Evolutionary conservation across 164 flowering plant species (phyloP).

Genomic region (Taxillus chinensis): DNA sequence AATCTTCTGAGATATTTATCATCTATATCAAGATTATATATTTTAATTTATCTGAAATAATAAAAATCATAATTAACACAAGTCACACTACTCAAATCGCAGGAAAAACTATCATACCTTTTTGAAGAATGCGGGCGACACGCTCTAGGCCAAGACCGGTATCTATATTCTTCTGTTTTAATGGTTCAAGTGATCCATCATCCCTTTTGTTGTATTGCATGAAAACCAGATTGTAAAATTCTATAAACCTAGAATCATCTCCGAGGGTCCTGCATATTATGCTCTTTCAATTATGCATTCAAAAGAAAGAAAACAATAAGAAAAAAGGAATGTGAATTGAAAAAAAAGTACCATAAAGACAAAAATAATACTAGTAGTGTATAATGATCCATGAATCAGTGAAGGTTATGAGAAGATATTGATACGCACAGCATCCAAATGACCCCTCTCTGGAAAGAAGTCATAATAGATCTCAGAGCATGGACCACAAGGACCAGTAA

Average conservation of each 20-base stretch:
- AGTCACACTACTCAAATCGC: not conserved
- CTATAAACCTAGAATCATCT: conserved; percentile 91
- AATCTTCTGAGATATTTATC: no score
- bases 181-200: conserved; percentile 85
- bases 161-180: conserved; percentile 80
- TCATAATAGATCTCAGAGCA: conserved; percentile 95
- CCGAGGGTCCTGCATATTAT: conserved; percentile 63
- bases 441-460: conserved; percentile 82
- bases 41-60: no score
- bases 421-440: conserved; percentile 38
- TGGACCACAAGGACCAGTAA: conserved; percentile 94
- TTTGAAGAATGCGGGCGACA: conserved; percentile 88
- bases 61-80: no score
- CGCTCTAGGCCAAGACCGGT: conserved; percentile 95
- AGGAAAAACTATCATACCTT: conserved; percentile 10
- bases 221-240: conserved; percentile 90
- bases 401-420: no score
- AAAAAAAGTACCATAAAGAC: not conserved
- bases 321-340: not conserved
- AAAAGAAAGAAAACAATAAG: not conserved
- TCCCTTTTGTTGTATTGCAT: conserved; percentile 88
- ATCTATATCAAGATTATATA: no score
- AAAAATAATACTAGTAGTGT: no score
- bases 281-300: not conserved
- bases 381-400: not conserved